A percentile compares a stretch with the other conserved stretches of the same genome.
Evolutionary conservation across 495 filamentous ascomycete genomes (phyloP).

Genomic region (Elaphomyces granulatus): DNA sequence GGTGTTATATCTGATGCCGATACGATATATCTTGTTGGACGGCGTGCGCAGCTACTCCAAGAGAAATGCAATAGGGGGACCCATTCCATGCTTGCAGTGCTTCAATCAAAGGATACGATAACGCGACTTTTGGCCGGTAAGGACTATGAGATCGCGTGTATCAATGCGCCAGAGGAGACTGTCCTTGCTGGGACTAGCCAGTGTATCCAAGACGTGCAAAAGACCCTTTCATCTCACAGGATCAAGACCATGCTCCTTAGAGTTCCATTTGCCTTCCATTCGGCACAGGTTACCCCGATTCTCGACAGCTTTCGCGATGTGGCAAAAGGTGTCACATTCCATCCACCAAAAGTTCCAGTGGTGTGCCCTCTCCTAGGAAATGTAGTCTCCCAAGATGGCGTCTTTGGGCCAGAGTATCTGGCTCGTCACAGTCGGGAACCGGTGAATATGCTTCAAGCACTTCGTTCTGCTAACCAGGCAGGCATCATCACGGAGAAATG

Average conservation of each 20-base stretch:
- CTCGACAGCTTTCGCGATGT: conserved; percentile 43
- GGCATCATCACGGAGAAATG: conserved; percentile 6
- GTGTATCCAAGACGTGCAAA: conserved; percentile 34
- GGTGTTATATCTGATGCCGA: conserved; percentile 69
- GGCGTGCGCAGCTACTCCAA: conserved; percentile 60
- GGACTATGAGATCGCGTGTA: conserved; percentile 34
- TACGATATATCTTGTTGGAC: conserved; percentile 66
- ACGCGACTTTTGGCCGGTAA: conserved; percentile 15
- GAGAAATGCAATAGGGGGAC: conserved; percentile 55
- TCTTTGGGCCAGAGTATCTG: conserved; percentile 45
- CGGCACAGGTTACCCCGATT: conserved; percentile 51
- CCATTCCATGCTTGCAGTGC: conserved; percentile 45
- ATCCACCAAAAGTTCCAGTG: conserved; percentile 51
- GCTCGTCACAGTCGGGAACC: conserved; percentile 50
- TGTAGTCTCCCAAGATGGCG: conserved; percentile 57
- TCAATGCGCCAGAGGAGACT: conserved; percentile 36
- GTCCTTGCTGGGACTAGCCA: conserved; percentile 29
- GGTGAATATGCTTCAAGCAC: conserved; percentile 43
- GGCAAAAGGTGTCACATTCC: conserved; percentile 38
- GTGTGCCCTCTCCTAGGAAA: conserved; percentile 53
- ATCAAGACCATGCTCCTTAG: conserved; percentile 15
- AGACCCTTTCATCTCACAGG: conserved; percentile 26
- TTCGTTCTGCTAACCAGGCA: conserved; percentile 5
- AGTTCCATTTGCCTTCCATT: conserved; percentile 58
- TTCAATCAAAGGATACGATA: conserved; percentile 22